Evolutionary conservation across 176 grass and related monocot species (phyloP).

Genomic region (Poa pratensis): DNA sequence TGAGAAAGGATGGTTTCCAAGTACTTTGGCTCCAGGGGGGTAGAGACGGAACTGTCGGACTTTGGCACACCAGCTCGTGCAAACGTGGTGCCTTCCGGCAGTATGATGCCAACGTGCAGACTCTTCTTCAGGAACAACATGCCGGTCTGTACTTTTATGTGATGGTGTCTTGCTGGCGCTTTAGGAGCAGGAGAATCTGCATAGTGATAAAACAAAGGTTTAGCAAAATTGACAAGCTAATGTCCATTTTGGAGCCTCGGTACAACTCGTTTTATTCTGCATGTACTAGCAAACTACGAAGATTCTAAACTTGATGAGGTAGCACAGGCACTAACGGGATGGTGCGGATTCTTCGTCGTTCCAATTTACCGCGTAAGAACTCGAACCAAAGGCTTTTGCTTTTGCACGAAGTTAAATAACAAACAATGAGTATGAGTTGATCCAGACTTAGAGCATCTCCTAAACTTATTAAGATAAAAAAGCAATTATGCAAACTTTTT

Average conservation of each 20-base stretch:
- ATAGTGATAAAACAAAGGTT: neutral
- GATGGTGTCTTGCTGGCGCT: neutral
- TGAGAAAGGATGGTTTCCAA: neutral
- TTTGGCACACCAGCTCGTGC: neutral
- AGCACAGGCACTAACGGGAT: neutral
- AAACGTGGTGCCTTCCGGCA: conserved; percentile 3
- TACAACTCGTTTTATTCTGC: neutral
- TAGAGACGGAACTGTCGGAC: neutral
- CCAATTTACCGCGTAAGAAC: neutral
- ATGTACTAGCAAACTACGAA: neutral
- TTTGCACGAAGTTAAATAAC: neutral
- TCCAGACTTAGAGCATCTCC: neutral
- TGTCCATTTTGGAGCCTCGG: neutral
- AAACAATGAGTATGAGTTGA: neutral
- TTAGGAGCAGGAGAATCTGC: neutral
- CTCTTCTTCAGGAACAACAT: conserved; percentile 19
- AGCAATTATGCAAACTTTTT: no score
- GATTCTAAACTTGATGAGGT: neutral
- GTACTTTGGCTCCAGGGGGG: neutral
- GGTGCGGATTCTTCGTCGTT: no score
- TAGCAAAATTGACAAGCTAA: neutral
- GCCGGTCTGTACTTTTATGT: conserved; percentile 4
- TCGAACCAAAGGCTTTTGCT: neutral
- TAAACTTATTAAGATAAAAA: neutral
- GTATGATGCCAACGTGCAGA: neutral